Evolutionary conservation across 1,284 basidiomycete genomes (phyloP).

Genomic region (Caloboletus firmus): DNA sequence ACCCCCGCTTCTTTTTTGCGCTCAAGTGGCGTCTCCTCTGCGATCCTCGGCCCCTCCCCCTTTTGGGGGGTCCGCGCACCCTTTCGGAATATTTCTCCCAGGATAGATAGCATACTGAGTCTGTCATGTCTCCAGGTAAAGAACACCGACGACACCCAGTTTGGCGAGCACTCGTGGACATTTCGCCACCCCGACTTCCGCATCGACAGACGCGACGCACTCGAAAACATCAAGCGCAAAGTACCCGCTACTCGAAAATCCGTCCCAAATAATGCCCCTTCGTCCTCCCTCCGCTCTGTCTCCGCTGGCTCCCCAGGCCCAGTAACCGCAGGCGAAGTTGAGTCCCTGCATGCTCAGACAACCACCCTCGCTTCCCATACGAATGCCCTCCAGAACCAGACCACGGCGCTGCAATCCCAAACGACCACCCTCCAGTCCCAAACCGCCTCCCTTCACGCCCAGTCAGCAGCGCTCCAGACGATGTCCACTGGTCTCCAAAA

Average conservation of each 20-base stretch:
- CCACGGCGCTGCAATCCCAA: conserved; percentile 25
- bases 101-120: no score
- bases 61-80: no score
- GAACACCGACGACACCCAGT: conserved; percentile 76
- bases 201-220: conserved; percentile 77
- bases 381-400: conserved; percentile 29
- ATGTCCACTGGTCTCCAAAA: conserved; percentile 30
- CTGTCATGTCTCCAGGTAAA: conserved; percentile 70
- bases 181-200: conserved; percentile 96
- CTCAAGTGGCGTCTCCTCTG: not conserved
- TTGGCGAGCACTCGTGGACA: conserved; percentile 90
- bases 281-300: conserved; percentile 37
- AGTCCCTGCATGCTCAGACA: conserved; percentile 30
- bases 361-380: conserved; percentile 28
- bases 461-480: conserved; percentile 28
- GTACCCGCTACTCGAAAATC: conserved; percentile 73
- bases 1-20: conserved; percentile 11
- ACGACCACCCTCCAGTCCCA: conserved; percentile 32
- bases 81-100: not conserved
- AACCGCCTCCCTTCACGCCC: conserved; percentile 30
- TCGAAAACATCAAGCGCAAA: conserved; percentile 95
- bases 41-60: conserved; percentile 11
- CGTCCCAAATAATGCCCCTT: conserved; percentile 21
- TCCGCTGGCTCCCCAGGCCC: conserved; percentile 35
- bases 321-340: conserved; percentile 19